Base-by-base conservation (phyloP, 148 eudicot species). In the Nepenthes mirabilis region DNA sequence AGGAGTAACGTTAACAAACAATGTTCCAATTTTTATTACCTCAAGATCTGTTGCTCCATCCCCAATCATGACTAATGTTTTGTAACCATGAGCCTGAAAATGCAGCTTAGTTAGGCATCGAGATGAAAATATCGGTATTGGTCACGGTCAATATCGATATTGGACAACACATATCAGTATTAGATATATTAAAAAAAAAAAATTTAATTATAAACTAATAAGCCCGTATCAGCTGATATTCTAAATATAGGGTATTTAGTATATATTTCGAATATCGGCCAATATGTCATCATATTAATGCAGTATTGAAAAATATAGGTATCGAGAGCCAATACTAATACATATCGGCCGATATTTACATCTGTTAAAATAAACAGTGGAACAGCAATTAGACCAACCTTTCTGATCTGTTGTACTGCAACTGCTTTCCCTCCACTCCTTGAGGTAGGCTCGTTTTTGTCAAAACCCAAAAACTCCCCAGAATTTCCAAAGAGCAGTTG, bases 11-110 rank as follows among this genome's bases (percentile, higher is more conserved):
- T 3, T 5, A 54, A 3, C 35, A 33, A 33, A 12, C 14, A 12
- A n/a, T 14, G 57, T 33, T 33, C 11, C 14, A 0, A 47, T 11
- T 49, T 65, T 62, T 67, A 65, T 74, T 55, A 93, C 98, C 96
- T 93, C 98, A 65, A 86, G 98, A 79, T 93, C 98, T 56, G 98
- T 93, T 58, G 96, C 98, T 40, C 98, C 98, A 70, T 93, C 98
- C 34, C 98, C 98, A 74, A 93, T 79, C 98, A 93, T 93, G 77
- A 76, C 85, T 58, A 88, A 65, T 56, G 76, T 80, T 64, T 84
- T 83, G 79, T 86, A 93, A 51, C 89, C 91, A 68, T 52, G 74
- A 65, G 76, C 88, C 98, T 93, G 79, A 61, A 69, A 68, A 37
- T 37, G 23, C 23, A 58, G 50, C 60, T 23, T 2, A 52, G 56